Percentiles rank a stretch among this genome's conserved stretches.
These are phyloP conservation scores for Scleromitrula shiraiana DNA, from an alignment of 2,329 filamentous ascomycete genomes.

Conservation along the genomic window DNA sequence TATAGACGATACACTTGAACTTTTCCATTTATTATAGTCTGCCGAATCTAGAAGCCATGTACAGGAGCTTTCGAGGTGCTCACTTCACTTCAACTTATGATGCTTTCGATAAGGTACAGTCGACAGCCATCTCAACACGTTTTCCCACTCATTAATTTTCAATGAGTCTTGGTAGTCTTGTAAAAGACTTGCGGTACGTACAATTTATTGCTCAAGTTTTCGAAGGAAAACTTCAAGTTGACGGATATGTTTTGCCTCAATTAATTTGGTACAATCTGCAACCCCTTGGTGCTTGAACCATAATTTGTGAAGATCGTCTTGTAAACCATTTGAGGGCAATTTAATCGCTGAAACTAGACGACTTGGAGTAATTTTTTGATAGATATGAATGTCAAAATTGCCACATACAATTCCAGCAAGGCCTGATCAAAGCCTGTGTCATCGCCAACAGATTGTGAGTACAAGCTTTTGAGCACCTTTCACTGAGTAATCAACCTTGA, in stretches of 20 bases:
- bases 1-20: neutral
- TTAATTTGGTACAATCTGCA: no score
- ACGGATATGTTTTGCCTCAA: no score
- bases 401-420: neutral
- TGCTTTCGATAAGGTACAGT: neutral
- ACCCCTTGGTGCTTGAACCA: no score
- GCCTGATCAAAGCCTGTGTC: neutral
- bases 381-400: neutral
- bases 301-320: no score
- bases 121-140: neutral
- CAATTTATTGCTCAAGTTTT: no score
- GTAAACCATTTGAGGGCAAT: no score
- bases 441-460: neutral
- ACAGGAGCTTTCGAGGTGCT: constrained; percentile 15
- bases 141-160: neutral
- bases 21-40: neutral
- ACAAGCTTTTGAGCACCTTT: neutral
- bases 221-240: no score
- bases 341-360: no score
- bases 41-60: constrained; percentile 16
- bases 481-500: neutral
- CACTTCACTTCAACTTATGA: neutral
- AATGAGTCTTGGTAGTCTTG: neutral
- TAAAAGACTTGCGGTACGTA: no score
- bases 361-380: no score